Base-by-base conservation (phyloP, 345 rosid species). In the Lepidium africanum region DNA sequence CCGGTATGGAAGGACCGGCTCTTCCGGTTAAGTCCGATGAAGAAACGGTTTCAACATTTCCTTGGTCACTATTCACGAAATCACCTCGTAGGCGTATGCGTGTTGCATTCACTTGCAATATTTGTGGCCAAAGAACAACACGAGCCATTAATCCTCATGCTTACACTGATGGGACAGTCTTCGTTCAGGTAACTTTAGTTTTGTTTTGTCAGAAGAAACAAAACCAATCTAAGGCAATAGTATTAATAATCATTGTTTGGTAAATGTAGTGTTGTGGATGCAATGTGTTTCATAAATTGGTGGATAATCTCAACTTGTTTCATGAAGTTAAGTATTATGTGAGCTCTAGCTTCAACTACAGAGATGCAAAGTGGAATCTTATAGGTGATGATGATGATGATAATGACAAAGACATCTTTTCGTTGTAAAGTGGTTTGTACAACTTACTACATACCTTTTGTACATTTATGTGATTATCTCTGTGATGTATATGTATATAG, bases 71-170 rank as follows among this genome's bases (percentile, higher is more conserved):
- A 45, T 90, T 92, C 83, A 90, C 96, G 12, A 89, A 85, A 76
- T 92, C 96, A 6, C 98, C 96, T 2, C 92, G 96, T 27, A 73
- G 96, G 66, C 83, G 90, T 57, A 90, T 90, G 96, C 98, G 90
- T 27, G 96, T 92, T 30, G 96, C 96, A 13, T 92, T 92, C 81
- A 86, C 96, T 40, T 92, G 98, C 76, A 92, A 87, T 43, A 80
- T 92, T 27, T 88, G 98, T 52, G 87, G 87, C 10, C 96, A 92
- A 71, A 87, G 98, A 76, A 92, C 98, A 12, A 92, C 91, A 36
- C 82, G 96, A 58, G 98, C 98, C 40, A 87, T 92, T 54, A 92
- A 92, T 69, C 83, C 91, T 8, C 96, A 90, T 42, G 98, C 98
- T 32, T 92, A 92, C 48, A 90, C 92, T 19, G 96, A 92, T 11